phyloP scores from a whole-genome alignment of 2,329 filamentous ascomycete species.

The Metarhizium rileyi region DNA sequence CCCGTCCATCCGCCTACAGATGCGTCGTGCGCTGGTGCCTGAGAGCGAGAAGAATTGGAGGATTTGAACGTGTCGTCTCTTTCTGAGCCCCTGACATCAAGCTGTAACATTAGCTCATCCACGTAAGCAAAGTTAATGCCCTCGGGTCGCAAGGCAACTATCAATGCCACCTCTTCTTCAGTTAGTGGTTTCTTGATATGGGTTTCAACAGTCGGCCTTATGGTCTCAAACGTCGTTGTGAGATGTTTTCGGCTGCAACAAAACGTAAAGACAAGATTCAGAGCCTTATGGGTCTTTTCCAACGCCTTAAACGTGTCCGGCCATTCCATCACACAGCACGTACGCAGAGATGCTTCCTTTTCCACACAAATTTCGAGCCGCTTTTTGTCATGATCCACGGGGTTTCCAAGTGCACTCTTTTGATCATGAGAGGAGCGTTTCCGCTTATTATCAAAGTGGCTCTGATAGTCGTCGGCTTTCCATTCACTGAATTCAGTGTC shows the following conservation, averaged over 20 bases:
- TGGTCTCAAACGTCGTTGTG: constrained; percentile 82
- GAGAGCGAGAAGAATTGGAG: constrained; percentile 35
- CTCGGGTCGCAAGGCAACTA: constrained; percentile 67
- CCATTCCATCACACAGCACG: constrained; percentile 43
- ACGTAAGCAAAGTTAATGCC: constrained; percentile 80
- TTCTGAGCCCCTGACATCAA: constrained; percentile 63
- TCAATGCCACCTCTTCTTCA: constrained; percentile 71
- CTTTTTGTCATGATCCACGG: neutral
- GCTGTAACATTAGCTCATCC: constrained; percentile 71
- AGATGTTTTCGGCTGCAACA: constrained; percentile 89
- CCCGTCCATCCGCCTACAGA: constrained; percentile 49
- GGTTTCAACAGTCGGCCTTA: constrained; percentile 73
- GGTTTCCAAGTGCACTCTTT: neutral
- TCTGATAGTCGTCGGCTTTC: neutral
- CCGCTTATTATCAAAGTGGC: neutral
- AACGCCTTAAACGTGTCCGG: constrained; percentile 64
- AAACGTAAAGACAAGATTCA: constrained; percentile 93
- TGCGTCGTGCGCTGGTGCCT: constrained; percentile 41
- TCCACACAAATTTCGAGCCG: neutral
- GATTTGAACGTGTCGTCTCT: constrained; percentile 53
- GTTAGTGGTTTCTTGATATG: constrained; percentile 64
- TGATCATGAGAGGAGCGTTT: too few relatives aligned
- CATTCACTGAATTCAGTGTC: neutral
- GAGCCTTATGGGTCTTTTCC: constrained; percentile 66
- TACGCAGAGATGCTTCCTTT: neutral